Evolutionary conservation across 2,329 filamentous ascomycete genomes (phyloP).

Genomic region (Neurospora sp.): DNA sequence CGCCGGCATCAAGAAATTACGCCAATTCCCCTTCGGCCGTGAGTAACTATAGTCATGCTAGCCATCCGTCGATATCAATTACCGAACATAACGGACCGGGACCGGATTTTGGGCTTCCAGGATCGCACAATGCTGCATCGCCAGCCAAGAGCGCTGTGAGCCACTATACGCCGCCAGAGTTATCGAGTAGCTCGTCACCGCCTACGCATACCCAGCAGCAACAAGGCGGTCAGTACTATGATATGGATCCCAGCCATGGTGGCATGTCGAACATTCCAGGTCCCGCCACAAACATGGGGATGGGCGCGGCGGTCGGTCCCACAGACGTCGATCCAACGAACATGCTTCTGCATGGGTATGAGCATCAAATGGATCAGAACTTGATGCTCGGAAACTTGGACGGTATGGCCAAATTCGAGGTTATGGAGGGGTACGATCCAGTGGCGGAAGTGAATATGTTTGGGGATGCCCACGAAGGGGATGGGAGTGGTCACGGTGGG

Average conservation of each 20-base stretch:
- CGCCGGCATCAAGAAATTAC: constrained; percentile 10
- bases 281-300: constrained; percentile 11
- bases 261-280: constrained; percentile 14
- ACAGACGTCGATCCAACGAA: constrained; percentile 29
- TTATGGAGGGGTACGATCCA: constrained; percentile 29
- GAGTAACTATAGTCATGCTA: constrained; percentile 37
- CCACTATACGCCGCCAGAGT: constrained; percentile 47
- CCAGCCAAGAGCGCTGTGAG: constrained; percentile 41
- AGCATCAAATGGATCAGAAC: constrained; percentile 27
- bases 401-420: constrained; percentile 14
- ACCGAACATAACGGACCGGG: constrained; percentile 9
- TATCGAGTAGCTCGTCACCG: constrained; percentile 51
- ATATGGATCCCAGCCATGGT: constrained; percentile 30
- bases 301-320: constrained; percentile 24
- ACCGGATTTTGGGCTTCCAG: neutral
- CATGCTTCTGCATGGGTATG: constrained; percentile 31
- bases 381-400: constrained; percentile 42
- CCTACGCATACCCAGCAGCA: constrained; percentile 19
- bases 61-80: constrained; percentile 28
- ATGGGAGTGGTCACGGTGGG: constrained; percentile 8
- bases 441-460: constrained; percentile 38
- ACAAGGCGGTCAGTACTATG: constrained; percentile 1
- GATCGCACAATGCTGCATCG: constrained; percentile 27
- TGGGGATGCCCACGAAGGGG: constrained; percentile 36
- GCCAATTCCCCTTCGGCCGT: constrained; percentile 35